Conservation (phyloP, 768 basidiomycete genomes). For the Lentinula lateritia region DNA sequence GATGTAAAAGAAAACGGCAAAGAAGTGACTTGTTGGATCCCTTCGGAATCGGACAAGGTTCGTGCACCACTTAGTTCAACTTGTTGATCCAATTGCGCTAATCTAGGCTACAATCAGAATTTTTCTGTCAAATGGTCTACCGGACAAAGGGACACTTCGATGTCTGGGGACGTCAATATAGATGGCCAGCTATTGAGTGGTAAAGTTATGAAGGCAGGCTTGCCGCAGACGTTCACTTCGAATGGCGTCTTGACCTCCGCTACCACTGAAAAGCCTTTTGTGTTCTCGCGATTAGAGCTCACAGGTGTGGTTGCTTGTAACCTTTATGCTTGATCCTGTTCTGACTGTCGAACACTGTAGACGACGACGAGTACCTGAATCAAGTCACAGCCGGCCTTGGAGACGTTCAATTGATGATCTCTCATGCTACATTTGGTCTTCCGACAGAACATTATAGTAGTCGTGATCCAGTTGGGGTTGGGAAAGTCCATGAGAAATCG, state of each 20-base stretch:
- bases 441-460: not conserved
- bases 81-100: no score
- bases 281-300: not conserved
- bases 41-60: not conserved
- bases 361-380: not conserved
- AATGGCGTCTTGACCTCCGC: not conserved
- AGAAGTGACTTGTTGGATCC: not conserved
- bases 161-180: not conserved
- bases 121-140: not conserved
- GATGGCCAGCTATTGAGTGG: not conserved
- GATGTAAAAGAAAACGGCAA: not conserved
- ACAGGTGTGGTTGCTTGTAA: not conserved
- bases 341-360: not conserved
- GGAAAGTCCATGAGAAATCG: not conserved
- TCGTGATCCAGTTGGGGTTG: not conserved
- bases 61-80: not conserved
- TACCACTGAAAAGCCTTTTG: not conserved
- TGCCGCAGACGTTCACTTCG: not conserved
- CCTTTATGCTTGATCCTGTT: not conserved
- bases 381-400: not conserved
- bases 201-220: not conserved
- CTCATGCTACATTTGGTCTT: not conserved
- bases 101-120: not conserved
- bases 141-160: not conserved
- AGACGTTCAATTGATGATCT: not conserved